These are phyloP conservation scores for Cylindrodendrum hubeiense DNA, from an alignment of 2,329 filamentous ascomycete species.

Conservation along the genomic window DNA sequence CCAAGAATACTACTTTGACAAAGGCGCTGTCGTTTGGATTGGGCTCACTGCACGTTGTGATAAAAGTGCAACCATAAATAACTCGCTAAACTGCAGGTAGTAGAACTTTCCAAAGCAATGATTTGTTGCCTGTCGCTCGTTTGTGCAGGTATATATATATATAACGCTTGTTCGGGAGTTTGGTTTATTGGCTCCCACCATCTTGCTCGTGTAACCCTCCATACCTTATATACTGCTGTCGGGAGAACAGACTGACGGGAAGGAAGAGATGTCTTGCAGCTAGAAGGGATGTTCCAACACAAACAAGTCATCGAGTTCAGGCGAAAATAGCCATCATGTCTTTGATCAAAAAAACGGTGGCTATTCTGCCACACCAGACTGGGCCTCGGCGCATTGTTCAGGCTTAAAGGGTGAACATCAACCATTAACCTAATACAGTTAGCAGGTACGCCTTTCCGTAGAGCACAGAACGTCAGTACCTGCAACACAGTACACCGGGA, in stretches of 20 bases:
- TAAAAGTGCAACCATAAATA: neutral
- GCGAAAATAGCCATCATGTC: constrained; percentile 17
- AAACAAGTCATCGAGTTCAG: neutral
- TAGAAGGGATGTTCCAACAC: neutral
- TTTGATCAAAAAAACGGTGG: constrained; percentile 1
- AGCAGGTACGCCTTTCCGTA: constrained; percentile 9
- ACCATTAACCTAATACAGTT: constrained; percentile 8
- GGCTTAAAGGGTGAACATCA: neutral
- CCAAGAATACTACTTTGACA: neutral
- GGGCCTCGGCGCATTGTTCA: neutral
- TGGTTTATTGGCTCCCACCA: neutral
- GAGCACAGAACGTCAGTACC: neutral
- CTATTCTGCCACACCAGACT: neutral
- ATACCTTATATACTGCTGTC: neutral
- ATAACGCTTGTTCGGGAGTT: neutral
- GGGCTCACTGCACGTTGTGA: neutral
- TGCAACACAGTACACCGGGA: neutral
- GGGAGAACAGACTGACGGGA: neutral
- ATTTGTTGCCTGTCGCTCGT: neutral
- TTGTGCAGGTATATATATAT: neutral
- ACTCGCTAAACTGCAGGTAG: neutral
- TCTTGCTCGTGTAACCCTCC: neutral
- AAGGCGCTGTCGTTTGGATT: neutral
- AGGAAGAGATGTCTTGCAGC: too few species aligned
- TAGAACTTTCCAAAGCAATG: neutral